A percentile compares a stretch with the other conserved stretches of the same genome.
phyloP scores from a whole-genome alignment of 2,329 filamentous ascomycete genomes.

The Tolypocladium cylindrosporum region DNA sequence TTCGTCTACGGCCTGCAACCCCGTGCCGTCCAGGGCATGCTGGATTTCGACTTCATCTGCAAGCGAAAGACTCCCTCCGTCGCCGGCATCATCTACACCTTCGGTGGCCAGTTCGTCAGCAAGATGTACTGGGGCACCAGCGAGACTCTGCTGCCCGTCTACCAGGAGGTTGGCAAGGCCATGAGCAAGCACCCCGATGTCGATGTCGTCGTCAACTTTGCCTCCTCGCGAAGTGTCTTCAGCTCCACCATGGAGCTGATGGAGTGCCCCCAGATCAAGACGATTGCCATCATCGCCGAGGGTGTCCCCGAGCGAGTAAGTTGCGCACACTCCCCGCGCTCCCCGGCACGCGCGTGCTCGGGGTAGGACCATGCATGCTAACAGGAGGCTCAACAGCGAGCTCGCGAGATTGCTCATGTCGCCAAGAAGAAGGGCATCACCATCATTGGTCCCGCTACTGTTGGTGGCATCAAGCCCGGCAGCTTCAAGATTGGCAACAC shows the following conservation, averaged over 20 bases:
- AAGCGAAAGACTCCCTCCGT: slow-evolving; percentile 95
- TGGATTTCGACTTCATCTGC: slow-evolving; percentile 99
- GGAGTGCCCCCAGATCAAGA: slow-evolving; percentile 94
- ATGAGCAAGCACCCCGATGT: slow-evolving; percentile 95
- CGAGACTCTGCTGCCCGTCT: slow-evolving; percentile 96
- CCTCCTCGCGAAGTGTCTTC: slow-evolving; percentile 97
- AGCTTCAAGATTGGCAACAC: slow-evolving; percentile 99
- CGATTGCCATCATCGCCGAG: slow-evolving; percentile 98
- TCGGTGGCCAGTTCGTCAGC: slow-evolving; percentile 99
- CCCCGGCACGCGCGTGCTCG: neutral
- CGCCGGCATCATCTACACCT: slow-evolving; percentile 99
- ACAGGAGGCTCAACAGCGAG: slow-evolving; percentile 49
- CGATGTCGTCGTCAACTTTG: slow-evolving; percentile 98
- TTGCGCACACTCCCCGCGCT: slow-evolving; percentile 10
- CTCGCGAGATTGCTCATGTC: slow-evolving; percentile 93
- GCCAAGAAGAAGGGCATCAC: slow-evolving; percentile 98
- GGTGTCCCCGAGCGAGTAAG: slow-evolving; percentile 95
- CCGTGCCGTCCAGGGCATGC: slow-evolving; percentile 82
- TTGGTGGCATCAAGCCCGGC: slow-evolving; percentile 98
- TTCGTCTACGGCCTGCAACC: slow-evolving; percentile 99
- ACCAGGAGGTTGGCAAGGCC: slow-evolving; percentile 88
- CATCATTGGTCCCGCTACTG: slow-evolving; percentile 96
- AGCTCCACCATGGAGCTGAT: slow-evolving; percentile 97
- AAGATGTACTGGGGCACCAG: slow-evolving; percentile 99
- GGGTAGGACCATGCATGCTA: slow-evolving; percentile 5